These are phyloP conservation scores for Wickerhamomyces hampshirensis DNA, from an alignment of 805 yeast genomes.

Conservation along the genomic window DNA sequence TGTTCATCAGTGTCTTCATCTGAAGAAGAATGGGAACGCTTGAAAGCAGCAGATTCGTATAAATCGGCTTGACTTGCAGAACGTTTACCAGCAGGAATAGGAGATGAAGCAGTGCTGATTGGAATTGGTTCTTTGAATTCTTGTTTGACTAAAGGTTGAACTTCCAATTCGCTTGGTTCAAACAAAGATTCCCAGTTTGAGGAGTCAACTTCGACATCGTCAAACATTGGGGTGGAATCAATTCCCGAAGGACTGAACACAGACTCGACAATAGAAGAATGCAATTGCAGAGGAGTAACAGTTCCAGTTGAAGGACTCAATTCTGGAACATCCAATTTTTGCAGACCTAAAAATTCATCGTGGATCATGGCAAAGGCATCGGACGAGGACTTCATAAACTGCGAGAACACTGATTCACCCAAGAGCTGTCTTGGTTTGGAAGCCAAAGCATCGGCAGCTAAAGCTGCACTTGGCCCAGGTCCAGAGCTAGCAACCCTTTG, in stretches of 20 bases:
- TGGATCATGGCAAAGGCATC: conserved; percentile 1
- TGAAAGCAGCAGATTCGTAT: conserved; percentile 8
- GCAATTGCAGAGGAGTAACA: conserved; percentile 48
- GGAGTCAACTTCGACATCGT: conserved; percentile 28
- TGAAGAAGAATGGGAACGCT: conserved; percentile 12
- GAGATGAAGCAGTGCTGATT: conserved; percentile 4
- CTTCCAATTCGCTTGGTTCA: conserved; percentile 30
- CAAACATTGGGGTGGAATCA: conserved; percentile 61
- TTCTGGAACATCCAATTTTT: conserved; percentile 20
- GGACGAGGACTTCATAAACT: conserved; percentile 20
- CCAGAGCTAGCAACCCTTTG: conserved; percentile 4
- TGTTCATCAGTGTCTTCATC: conserved; percentile 17
- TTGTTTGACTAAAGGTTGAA: conserved; percentile 12
- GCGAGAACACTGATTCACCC: conserved; percentile 26
- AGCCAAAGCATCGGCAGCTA: conserved; percentile 4
- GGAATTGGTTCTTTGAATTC: conserved; percentile 18
- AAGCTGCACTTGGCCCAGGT: conserved; percentile 5
- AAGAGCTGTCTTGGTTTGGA: conserved; percentile 25
- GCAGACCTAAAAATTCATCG: conserved; percentile 20
- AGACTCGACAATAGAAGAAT: conserved; percentile 62
- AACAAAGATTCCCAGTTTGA: conserved; percentile 65
- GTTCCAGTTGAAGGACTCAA: conserved; percentile 26
- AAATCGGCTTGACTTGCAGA: conserved; percentile 23
- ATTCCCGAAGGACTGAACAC: conserved; percentile 34
- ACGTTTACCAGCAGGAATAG: conserved; percentile 16